phyloP scores from a whole-genome alignment of 306 rosid species.

The Cicer judaicum region DNA sequence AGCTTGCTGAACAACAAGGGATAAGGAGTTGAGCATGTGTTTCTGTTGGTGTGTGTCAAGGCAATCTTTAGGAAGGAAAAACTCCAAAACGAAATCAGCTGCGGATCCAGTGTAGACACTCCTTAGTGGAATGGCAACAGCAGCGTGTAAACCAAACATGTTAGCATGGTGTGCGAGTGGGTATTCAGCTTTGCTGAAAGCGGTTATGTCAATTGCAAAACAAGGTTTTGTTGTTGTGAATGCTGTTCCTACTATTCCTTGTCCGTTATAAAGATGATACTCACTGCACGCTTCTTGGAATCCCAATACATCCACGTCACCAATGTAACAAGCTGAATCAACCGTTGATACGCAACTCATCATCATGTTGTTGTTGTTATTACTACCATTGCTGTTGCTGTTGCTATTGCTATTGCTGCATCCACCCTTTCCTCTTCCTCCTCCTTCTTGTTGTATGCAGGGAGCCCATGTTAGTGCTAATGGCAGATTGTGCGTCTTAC shows the following conservation, averaged over 20 bases:
- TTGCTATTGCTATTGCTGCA: conserved; percentile 35
- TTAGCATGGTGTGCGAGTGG: conserved; percentile 66
- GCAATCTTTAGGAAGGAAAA: conserved; percentile 63
- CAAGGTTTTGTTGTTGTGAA: conserved; percentile 59
- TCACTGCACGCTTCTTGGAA: conserved; percentile 63
- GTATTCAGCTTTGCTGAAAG: conserved; percentile 62
- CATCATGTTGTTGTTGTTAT: conserved; percentile 10
- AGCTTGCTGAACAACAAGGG: conserved; percentile 57
- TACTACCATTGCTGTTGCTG: not conserved
- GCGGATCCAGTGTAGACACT: conserved; percentile 52
- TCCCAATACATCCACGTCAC: conserved; percentile 41
- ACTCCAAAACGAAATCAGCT: conserved; percentile 63
- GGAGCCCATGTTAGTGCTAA: conserved; percentile 69
- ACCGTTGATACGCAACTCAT: conserved; percentile 56
- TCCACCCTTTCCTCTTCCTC: conserved; percentile 39
- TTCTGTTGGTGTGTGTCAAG: conserved; percentile 55
- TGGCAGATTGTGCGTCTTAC: conserved; percentile 62
- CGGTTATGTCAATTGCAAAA: conserved; percentile 56
- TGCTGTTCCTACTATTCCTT: conserved; percentile 71
- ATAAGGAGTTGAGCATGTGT: conserved; percentile 56
- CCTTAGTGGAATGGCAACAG: conserved; percentile 65
- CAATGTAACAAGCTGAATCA: conserved; percentile 58
- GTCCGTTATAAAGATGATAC: conserved; percentile 59
- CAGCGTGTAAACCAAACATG: conserved; percentile 60
- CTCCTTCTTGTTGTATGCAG: conserved; percentile 52